Conservation (phyloP, 73 alveolate species). For the Effrenium voratum region DNA sequence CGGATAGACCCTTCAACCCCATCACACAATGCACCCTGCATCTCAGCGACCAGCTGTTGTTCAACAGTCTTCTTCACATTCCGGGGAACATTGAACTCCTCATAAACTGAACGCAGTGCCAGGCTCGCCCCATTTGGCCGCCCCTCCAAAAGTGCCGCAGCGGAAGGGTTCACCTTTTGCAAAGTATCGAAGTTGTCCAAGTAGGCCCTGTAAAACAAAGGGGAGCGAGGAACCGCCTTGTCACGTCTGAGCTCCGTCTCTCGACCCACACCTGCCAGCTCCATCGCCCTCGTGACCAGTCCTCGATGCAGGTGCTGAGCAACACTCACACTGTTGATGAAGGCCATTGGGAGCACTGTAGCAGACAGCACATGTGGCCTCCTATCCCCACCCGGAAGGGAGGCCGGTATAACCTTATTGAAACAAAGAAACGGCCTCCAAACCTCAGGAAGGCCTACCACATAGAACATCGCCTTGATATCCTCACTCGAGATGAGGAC, state of each 20-base stretch:
- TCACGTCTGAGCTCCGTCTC: too few species aligned
- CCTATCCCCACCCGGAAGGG: background rate
- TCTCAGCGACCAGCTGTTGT: background rate
- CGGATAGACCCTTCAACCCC: background rate
- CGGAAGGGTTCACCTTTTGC: background rate
- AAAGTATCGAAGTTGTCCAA: too few species aligned
- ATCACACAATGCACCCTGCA: background rate
- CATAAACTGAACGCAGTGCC: background rate
- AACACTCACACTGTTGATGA: too few species aligned
- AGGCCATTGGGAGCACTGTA: slow-evolving; percentile 9
- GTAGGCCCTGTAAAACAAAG: too few species aligned
- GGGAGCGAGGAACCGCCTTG: too few species aligned
- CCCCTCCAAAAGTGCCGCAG: background rate
- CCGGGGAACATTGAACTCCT: background rate
- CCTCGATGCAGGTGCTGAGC: too few species aligned
- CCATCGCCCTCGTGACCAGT: too few species aligned
- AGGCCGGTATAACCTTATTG: background rate
- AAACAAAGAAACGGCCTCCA: background rate
- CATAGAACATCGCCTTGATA: slow-evolving; percentile 14
- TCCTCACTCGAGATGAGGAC: background rate
- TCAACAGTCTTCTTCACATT: slow-evolving; percentile 6
- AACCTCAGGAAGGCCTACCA: background rate
- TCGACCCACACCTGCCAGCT: too few species aligned
- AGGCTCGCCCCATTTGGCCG: background rate
- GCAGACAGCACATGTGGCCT: background rate